Percentiles rank a stretch among this genome's conserved stretches.
Conservation (phyloP, 192 early-diverging fungal species). For the Linnemannia exigua region DNA sequence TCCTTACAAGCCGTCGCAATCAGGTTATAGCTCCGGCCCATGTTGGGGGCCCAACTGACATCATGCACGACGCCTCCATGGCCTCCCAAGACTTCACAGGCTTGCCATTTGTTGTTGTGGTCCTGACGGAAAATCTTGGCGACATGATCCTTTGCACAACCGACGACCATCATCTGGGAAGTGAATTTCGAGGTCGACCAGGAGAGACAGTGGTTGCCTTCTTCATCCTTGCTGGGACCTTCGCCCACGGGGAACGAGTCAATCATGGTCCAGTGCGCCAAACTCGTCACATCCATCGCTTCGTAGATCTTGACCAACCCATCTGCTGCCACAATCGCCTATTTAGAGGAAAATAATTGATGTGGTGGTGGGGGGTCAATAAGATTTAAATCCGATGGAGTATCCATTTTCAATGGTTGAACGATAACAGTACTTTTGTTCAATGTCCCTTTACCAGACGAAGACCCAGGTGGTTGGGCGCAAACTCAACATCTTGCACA, state of each 20-base stretch:
- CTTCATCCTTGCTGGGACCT: conserved; percentile 74
- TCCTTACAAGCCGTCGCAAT: conserved; percentile 89
- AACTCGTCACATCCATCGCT: conserved; percentile 81
- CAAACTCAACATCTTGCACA: conserved; percentile 92
- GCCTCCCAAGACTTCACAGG: conserved; percentile 66
- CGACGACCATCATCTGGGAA: conserved; percentile 86
- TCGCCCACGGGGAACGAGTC: conserved; percentile 71
- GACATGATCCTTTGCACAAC: conserved; percentile 84
- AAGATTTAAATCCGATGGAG: too few species aligned
- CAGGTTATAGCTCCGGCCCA: conserved; percentile 82
- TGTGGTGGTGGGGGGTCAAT: too few species aligned
- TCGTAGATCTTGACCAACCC: conserved; percentile 91
- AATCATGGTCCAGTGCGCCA: conserved; percentile 84
- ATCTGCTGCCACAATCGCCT: conserved; percentile 87
- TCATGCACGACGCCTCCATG: conserved; percentile 79
- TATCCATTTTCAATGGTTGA: too few species aligned
- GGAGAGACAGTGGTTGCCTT: conserved; percentile 84
- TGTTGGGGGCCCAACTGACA: conserved; percentile 77
- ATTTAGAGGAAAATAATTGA: neutral
- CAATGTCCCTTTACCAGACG: conserved; percentile 81
- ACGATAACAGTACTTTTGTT: too few species aligned
- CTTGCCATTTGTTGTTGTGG: conserved; percentile 73
- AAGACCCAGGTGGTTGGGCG: conserved; percentile 85
- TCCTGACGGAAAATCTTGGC: conserved; percentile 78
- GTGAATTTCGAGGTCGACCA: conserved; percentile 91